Conservation (phyloP, 805 yeast genomes). For the Tetrapisispora phaffii region DNA sequence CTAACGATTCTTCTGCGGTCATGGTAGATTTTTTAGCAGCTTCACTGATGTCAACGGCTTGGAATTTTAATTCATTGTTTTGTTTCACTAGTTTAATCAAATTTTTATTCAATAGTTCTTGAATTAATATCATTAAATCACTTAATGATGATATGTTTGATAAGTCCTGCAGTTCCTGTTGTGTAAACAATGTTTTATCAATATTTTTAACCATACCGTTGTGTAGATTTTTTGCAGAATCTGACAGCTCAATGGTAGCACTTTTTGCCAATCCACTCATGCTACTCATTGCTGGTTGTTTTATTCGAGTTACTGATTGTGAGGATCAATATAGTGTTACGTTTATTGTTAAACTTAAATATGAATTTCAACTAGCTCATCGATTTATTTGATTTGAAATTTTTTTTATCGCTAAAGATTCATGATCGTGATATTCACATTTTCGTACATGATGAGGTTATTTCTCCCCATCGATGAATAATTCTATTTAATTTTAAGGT, state of each 20-base stretch:
- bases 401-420: background rate
- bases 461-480: too few relatives aligned
- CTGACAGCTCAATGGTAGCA: slow-evolving; percentile 20
- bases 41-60: slow-evolving; percentile 61
- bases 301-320: too few relatives aligned
- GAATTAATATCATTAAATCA: slow-evolving; percentile 40
- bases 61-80: slow-evolving; percentile 60
- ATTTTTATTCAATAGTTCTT: slow-evolving; percentile 45
- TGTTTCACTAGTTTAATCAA: slow-evolving; percentile 60
- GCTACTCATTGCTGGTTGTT: background rate
- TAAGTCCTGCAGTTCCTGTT: slow-evolving; percentile 53
- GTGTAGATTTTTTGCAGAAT: slow-evolving; percentile 50
- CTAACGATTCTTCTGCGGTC: slow-evolving; percentile 82
- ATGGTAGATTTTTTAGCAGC: slow-evolving; percentile 70
- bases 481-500: too few relatives aligned
- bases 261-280: background rate
- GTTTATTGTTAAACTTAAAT: too few relatives aligned
- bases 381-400: background rate
- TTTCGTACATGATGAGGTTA: background rate
- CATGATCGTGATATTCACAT: background rate
- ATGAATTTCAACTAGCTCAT: background rate
- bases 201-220: slow-evolving; percentile 45
- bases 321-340: too few relatives aligned
- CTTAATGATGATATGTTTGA: slow-evolving; percentile 34
- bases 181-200: slow-evolving; percentile 46